A percentile compares a stretch with the other conserved stretches of the same genome.
phyloP scores from a whole-genome alignment of 257 asterid species.

The Hygrophila difformis region DNA sequence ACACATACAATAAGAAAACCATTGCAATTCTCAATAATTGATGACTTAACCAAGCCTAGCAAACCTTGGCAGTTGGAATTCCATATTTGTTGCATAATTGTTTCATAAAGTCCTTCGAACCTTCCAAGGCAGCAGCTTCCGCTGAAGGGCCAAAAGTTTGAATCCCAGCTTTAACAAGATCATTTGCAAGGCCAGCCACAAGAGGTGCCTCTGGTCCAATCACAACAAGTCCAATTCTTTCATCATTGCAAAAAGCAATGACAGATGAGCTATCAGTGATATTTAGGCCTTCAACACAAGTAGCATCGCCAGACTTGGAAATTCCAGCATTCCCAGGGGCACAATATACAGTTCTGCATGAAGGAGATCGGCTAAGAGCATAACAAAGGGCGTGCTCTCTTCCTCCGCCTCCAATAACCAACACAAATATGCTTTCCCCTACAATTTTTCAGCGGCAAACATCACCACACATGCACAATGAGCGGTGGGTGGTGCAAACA shows the following conservation, averaged over 20 bases:
- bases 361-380: slow-evolving; percentile 69
- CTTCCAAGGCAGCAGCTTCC: slow-evolving; percentile 95
- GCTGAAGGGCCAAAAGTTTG: slow-evolving; percentile 91
- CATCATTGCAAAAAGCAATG: slow-evolving; percentile 67
- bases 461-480: too few relatives aligned
- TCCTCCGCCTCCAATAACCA: slow-evolving; percentile 98
- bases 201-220: slow-evolving; percentile 97
- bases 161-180: slow-evolving; percentile 79
- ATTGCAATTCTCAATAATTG: too few relatives aligned
- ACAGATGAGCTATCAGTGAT: slow-evolving; percentile 61
- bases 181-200: slow-evolving; percentile 87
- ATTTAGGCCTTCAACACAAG: slow-evolving; percentile 65
- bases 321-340: slow-evolving; percentile 97
- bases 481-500: not conserved
- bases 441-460: slow-evolving; percentile 7
- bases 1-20: too few relatives aligned
- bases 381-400: slow-evolving; percentile 91
- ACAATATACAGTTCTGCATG: slow-evolving; percentile 79
- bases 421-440: slow-evolving; percentile 65
- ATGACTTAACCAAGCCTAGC: too few relatives aligned
- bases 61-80: slow-evolving; percentile 94
- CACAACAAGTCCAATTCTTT: slow-evolving; percentile 81
- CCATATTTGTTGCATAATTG: slow-evolving; percentile 75
- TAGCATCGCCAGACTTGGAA: slow-evolving; percentile 73
- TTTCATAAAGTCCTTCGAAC: slow-evolving; percentile 90